A percentile compares a stretch with the other conserved stretches of the same genome.
phyloP scores from a whole-genome alignment of 306 rosid species.

The Trifolium dubium region DNA sequence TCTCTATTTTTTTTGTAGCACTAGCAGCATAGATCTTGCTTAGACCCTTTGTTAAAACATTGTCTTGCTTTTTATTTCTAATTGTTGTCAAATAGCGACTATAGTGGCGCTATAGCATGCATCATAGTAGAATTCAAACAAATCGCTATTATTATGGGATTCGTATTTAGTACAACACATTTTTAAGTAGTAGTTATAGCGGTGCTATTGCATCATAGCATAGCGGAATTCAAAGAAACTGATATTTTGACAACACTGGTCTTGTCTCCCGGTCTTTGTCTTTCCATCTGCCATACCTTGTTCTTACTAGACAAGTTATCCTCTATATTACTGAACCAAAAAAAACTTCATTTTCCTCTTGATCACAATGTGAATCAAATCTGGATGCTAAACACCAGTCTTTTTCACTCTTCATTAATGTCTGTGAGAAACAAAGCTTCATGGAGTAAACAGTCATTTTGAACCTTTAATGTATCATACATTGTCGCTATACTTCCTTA shows the following conservation, averaged over 20 bases:
- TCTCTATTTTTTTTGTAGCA: neutral
- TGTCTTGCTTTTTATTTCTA: neutral
- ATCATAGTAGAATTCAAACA: no score
- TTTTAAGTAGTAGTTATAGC: no score
- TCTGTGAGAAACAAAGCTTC: slow-evolving; percentile 30
- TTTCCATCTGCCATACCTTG: neutral
- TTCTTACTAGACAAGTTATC: slow-evolving; percentile 3
- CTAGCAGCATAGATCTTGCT: neutral
- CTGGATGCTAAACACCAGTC: neutral
- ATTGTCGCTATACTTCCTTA: neutral
- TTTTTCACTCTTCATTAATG: slow-evolving; percentile 11
- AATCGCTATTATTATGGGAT: no score
- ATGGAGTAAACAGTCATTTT: neutral
- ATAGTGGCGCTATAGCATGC: no score
- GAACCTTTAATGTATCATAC: neutral
- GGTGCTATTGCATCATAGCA: no score
- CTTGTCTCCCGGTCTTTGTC: no score
- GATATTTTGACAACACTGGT: no score
- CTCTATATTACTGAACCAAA: slow-evolving; percentile 1
- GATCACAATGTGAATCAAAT: slow-evolving; percentile 22
- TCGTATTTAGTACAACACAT: no score
- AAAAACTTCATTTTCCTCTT: neutral
- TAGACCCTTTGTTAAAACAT: neutral
- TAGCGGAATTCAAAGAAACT: no score
- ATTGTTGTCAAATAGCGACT: no score